A percentile compares a stretch with the other conserved stretches of the same genome.
Conservation (phyloP, 2,329 filamentous ascomycete species). For the Fusarium sacchari region DNA sequence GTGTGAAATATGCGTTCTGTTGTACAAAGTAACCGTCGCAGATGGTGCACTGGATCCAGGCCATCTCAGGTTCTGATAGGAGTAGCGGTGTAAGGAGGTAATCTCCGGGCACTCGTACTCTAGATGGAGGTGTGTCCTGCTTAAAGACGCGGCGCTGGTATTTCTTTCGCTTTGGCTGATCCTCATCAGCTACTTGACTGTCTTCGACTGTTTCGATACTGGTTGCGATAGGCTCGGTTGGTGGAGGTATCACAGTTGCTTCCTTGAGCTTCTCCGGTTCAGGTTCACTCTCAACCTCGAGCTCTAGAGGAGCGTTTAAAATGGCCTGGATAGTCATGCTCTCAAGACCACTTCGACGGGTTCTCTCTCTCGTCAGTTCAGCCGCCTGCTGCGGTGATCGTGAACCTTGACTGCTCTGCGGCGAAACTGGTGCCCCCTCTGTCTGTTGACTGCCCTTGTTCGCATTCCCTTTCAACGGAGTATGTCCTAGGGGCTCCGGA, state of each 20-base stretch:
- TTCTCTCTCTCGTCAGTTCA: not conserved
- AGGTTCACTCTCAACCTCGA: conserved; percentile 22
- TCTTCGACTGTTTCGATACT: conserved; percentile 40
- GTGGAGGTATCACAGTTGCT: conserved; percentile 8
- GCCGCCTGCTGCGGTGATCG: conserved; percentile 40
- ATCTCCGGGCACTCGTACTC: conserved; percentile 72
- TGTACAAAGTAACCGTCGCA: conserved; percentile 89
- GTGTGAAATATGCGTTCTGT: conserved; percentile 85
- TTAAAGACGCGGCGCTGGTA: conserved; percentile 50
- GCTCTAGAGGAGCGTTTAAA: conserved; percentile 43
- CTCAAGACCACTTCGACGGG: conserved; percentile 26
- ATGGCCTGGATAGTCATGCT: conserved; percentile 50
- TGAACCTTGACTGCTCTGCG: conserved; percentile 44
- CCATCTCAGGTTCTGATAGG: conserved; percentile 77
- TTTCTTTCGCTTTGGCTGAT: conserved; percentile 47
- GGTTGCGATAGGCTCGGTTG: conserved; percentile 29
- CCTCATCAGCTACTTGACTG: conserved; percentile 27
- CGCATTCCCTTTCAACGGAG: conserved; percentile 33
- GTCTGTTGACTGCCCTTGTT: conserved; percentile 13
- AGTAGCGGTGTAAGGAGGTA: conserved; percentile 84
- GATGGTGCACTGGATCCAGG: conserved; percentile 89
- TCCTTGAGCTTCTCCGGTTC: conserved; percentile 26
- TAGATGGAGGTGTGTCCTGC: conserved; percentile 47
- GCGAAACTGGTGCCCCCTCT: conserved; percentile 44
- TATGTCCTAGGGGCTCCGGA: conserved; percentile 51